Conservation (phyloP, 306 rosid species). For the Calophaca sinica region DNA sequence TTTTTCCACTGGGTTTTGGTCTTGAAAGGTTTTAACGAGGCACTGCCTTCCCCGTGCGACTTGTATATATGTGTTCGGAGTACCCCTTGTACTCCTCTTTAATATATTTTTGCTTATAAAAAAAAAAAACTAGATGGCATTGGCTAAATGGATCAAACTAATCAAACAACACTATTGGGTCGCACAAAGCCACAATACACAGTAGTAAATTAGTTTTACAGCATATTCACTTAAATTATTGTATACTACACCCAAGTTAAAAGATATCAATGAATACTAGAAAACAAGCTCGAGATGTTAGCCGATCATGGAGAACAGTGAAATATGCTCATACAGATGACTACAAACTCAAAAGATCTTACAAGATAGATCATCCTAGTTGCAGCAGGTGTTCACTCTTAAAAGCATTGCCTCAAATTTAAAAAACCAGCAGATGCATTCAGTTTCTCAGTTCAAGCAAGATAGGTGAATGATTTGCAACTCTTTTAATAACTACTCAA, state of each 20-base stretch:
- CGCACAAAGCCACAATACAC: background rate
- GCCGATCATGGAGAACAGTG: background rate
- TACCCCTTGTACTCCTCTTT: too few relatives aligned
- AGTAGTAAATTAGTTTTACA: background rate
- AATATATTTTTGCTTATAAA: too few relatives aligned
- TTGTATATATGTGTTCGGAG: too few relatives aligned
- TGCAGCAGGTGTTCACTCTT: constrained; percentile 59
- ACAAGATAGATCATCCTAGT: constrained; percentile 54
- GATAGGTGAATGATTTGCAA: constrained; percentile 51
- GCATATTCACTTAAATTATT: background rate
- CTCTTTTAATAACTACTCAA: constrained; percentile 43
- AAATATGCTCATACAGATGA: constrained; percentile 14
- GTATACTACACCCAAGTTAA: background rate
- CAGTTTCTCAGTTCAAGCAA: constrained; percentile 55
- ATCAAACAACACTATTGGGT: background rate
- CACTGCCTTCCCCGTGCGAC: too few relatives aligned
- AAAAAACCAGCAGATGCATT: constrained; percentile 78
- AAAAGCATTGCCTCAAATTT: constrained; percentile 79
- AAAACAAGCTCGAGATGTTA: constrained; percentile 1
- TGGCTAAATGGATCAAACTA: background rate
- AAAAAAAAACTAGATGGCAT: background rate
- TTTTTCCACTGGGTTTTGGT: too few relatives aligned
- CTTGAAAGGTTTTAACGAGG: too few relatives aligned
- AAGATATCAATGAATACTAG: constrained; percentile 16
- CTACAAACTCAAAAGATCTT: constrained; percentile 74